Conservation (phyloP, 179 eudicot genomes). For the Beta corolliflora region DNA sequence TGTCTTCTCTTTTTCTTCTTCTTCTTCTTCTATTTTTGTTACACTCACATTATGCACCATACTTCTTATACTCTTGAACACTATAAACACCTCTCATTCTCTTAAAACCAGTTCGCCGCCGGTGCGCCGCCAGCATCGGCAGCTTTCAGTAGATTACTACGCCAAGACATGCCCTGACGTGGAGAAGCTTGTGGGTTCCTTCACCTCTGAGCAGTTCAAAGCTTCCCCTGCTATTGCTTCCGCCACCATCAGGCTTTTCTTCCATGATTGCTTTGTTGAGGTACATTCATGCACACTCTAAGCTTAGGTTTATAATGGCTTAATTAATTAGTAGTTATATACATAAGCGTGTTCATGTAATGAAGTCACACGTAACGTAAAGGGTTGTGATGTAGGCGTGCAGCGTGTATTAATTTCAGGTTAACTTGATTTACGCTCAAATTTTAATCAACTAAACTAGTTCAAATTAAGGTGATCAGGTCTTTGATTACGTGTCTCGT, state of each 20-base stretch:
- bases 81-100: constrained; percentile 28
- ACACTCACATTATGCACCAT: constrained; percentile 1
- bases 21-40: constrained; percentile 7
- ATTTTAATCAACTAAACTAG: no score
- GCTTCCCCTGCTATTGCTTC: constrained; percentile 64
- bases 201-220: constrained; percentile 61
- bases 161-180: constrained; percentile 75
- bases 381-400: no score
- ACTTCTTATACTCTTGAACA: neutral
- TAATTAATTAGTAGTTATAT: neutral
- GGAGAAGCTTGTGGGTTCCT: constrained; percentile 66
- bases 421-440: no score
- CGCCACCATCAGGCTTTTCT: constrained; percentile 87
- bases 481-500: neutral
- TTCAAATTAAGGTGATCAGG: no score
- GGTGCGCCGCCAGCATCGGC: constrained; percentile 34
- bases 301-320: neutral
- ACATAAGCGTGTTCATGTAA: no score
- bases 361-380: no score
- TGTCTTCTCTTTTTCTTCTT: constrained; percentile 19
- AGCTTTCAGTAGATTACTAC: constrained; percentile 64
- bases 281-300: constrained; percentile 27
- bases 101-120: no score
- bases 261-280: constrained; percentile 90
- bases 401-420: no score